A percentile compares a stretch with the other conserved stretches of the same genome.
Conservation (phyloP, 306 rosid species). For the Ammopiptanthus mongolicus region DNA sequence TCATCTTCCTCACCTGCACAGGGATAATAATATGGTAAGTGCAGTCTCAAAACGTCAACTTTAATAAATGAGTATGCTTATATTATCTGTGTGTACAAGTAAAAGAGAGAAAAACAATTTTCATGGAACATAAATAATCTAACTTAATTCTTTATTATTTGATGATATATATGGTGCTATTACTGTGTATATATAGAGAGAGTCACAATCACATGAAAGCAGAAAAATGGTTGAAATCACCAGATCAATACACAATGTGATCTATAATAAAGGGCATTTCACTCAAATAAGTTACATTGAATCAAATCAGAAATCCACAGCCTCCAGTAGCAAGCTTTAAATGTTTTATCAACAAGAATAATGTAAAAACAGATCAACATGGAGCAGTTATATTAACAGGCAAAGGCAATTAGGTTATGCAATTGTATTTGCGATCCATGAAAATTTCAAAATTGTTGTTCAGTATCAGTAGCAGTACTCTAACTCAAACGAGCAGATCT, state of each 20-base stretch:
- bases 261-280: neutral
- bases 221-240: neutral
- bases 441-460: neutral
- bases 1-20: constrained; percentile 61
- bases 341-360: neutral
- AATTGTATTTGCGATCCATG: neutral
- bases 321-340: neutral
- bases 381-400: neutral
- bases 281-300: neutral
- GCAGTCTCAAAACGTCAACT: constrained; percentile 9
- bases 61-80: neutral
- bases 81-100: neutral
- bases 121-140: neutral
- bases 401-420: neutral
- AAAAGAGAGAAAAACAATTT: constrained; percentile 20
- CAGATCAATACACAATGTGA: neutral
- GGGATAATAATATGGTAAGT: neutral
- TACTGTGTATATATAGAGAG: no score
- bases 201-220: no score
- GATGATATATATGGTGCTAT: no score
- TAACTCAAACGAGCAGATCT: constrained; percentile 14
- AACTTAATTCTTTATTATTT: no score
- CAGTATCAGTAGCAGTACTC: neutral
- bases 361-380: neutral
- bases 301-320: neutral